Evolutionary conservation across 371 early-diverging fungal genomes (phyloP).

Genomic region (Mucor lusitanicus): DNA sequence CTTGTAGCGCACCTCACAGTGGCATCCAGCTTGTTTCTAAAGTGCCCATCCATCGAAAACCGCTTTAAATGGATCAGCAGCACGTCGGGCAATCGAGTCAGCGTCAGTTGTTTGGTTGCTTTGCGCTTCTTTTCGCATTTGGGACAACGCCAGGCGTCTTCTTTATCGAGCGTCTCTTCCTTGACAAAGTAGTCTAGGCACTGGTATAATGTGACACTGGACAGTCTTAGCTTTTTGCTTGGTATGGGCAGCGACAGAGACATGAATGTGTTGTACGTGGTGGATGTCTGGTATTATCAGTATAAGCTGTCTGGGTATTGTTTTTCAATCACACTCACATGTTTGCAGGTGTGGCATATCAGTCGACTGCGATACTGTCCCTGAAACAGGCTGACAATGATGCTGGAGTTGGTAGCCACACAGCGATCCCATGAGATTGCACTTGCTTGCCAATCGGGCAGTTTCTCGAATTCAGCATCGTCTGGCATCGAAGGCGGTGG

Average conservation of each 20-base stretch:
- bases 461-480: slow-evolving; percentile 38
- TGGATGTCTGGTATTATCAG: slow-evolving; percentile 67
- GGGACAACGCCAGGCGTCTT: slow-evolving; percentile 91
- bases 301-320: slow-evolving; percentile 23
- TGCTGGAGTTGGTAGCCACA: slow-evolving; percentile 73
- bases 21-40: slow-evolving; percentile 90
- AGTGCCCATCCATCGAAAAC: slow-evolving; percentile 90
- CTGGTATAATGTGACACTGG: slow-evolving; percentile 63
- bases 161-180: slow-evolving; percentile 84
- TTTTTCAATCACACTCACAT: slow-evolving; percentile 45
- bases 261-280: slow-evolving; percentile 92
- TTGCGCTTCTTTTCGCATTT: slow-evolving; percentile 75
- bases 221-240: slow-evolving; percentile 27
- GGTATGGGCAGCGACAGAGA: slow-evolving; percentile 94
- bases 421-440: slow-evolving; percentile 82
- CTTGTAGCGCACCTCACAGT: slow-evolving; percentile 82
- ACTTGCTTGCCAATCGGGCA: slow-evolving; percentile 54
- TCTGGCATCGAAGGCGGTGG: slow-evolving; percentile 13
- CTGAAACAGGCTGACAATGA: slow-evolving; percentile 90
- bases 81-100: slow-evolving; percentile 85
- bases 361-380: slow-evolving; percentile 82
- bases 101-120: slow-evolving; percentile 76
- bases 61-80: slow-evolving; percentile 92
- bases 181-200: slow-evolving; percentile 88
- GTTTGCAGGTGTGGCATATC: slow-evolving; percentile 79